Evolutionary conservation across 768 basidiomycete genomes (phyloP).

Genomic region (Tulasnella sp.): DNA sequence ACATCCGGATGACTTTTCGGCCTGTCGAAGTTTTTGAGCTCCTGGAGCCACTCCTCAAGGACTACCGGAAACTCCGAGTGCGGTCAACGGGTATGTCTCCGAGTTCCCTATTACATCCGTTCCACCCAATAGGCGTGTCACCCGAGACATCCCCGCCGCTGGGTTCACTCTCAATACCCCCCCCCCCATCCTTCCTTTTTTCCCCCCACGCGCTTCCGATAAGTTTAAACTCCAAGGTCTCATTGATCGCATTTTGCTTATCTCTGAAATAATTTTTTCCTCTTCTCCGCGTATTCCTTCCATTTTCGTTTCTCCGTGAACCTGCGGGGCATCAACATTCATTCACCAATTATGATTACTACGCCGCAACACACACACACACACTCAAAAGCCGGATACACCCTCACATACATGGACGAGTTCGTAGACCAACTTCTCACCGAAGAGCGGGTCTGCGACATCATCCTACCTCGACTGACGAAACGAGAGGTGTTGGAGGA

Average conservation of each 20-base stretch:
- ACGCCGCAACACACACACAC: not conserved
- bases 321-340: not conserved
- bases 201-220: not conserved
- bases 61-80: constrained; percentile 81
- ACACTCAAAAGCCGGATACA: constrained; percentile 60
- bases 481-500: constrained; percentile 87
- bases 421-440: constrained; percentile 76
- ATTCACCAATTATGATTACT: not conserved
- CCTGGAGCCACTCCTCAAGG: constrained; percentile 88
- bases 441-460: constrained; percentile 92
- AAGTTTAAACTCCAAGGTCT: not conserved
- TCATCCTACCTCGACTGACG: constrained; percentile 83
- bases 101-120: not conserved
- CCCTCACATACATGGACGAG: constrained; percentile 83
- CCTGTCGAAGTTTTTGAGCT: constrained; percentile 87
- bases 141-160: not conserved
- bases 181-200: not conserved
- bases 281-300: not conserved
- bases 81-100: constrained; percentile 63
- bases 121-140: not conserved
- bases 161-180: not conserved
- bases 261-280: not conserved
- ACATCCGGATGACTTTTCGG: constrained; percentile 90
- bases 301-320: constrained; percentile 10
- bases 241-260: constrained; percentile 2